Evolutionary conservation across 1,139 yeast species (phyloP), one percentile per base, ranked within the genome.

Genomic region (Oligophagozyma castellii): DNA sequence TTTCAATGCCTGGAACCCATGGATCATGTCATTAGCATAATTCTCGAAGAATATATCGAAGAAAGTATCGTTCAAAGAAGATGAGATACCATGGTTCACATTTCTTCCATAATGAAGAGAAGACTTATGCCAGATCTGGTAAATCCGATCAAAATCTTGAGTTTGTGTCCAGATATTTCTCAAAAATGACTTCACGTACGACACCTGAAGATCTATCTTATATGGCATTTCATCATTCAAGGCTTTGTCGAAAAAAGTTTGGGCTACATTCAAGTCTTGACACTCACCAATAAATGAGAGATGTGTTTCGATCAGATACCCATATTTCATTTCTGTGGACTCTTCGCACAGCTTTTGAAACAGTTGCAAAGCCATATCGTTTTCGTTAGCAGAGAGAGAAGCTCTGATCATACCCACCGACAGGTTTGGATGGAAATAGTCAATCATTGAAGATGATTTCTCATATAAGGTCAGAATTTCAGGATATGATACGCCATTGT

Each of bases 231-330:
- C 73, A 30, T 44, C 47, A 35, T 65, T 62, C 29, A 78, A 60
- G 1, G 84, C 86, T 47, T 76, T 76, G 38, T 72, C 72, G 48
- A 77, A 83, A 46, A 79, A 79, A 29, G 71, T 68, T 45, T 68
- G 70, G 4, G 94, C 81, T 28, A 81, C 72, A 19, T 63, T 63
- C 29, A 76, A 62, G 43, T 83, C 92, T 42, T 73, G 72, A 52
- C 86, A 77, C 39, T 72, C 73, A 28, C 94, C 93, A 46, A 84
- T 75, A 46, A 84, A 83, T 2, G 79, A 67, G 38, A 77, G 64
- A 55, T 79, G 93, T 29, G 78, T 73, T 53, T 76, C 79, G 27
- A 67, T 61, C 47, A 70, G 53, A 32, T 70, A 63, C 33, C 70
- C 62, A 28, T 53, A 51, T 25, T 55, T 52, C 48, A 43, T 54